These are phyloP conservation scores for Penicillium taxi DNA, from an alignment of 495 filamentous ascomycete species.

Conservation along the genomic window DNA sequence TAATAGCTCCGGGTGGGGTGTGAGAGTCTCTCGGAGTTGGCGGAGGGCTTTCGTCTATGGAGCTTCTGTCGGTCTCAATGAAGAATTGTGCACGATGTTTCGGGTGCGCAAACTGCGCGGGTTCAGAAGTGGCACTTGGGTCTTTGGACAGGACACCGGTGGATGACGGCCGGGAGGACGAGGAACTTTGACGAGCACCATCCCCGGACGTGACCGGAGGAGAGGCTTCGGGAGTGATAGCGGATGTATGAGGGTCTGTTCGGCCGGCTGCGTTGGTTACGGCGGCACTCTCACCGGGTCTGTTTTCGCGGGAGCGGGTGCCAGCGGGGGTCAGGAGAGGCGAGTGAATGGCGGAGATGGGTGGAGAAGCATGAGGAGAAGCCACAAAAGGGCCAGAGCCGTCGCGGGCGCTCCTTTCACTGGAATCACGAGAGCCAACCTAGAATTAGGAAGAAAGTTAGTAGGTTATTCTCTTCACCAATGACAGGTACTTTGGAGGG, in stretches of 20 bases:
- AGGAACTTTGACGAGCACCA: conserved; percentile 22
- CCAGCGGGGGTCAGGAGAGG: conserved; percentile 85
- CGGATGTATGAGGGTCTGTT: conserved; percentile 58
- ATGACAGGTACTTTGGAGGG: too few species aligned
- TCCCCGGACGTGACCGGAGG: conserved; percentile 28
- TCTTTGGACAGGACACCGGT: conserved; percentile 32
- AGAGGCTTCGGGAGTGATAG: conserved; percentile 45
- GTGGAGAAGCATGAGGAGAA: conserved; percentile 42
- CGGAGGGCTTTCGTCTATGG: conserved; percentile 45
- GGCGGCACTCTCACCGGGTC: conserved; percentile 20
- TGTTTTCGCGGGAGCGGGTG: conserved; percentile 49
- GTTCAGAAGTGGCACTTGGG: conserved; percentile 34
- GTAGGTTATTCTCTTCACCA: too few species aligned
- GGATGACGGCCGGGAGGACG: conserved; percentile 41
- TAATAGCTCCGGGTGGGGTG: conserved; percentile 61
- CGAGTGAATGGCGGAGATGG: conserved; percentile 63
- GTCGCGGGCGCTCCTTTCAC: conserved; percentile 34
- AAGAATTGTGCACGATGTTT: conserved; percentile 65
- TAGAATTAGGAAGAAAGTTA: conserved; percentile 16
- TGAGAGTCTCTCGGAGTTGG: conserved; percentile 49
- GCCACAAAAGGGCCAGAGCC: conserved; percentile 30
- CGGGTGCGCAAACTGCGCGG: conserved; percentile 30
- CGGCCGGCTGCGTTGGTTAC: conserved; percentile 27
- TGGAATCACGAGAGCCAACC: conserved; percentile 43
- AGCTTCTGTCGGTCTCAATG: conserved; percentile 54